These are phyloP conservation scores for Acmispon strigosus DNA, from an alignment of 306 rosid species.

Conservation along the genomic window DNA sequence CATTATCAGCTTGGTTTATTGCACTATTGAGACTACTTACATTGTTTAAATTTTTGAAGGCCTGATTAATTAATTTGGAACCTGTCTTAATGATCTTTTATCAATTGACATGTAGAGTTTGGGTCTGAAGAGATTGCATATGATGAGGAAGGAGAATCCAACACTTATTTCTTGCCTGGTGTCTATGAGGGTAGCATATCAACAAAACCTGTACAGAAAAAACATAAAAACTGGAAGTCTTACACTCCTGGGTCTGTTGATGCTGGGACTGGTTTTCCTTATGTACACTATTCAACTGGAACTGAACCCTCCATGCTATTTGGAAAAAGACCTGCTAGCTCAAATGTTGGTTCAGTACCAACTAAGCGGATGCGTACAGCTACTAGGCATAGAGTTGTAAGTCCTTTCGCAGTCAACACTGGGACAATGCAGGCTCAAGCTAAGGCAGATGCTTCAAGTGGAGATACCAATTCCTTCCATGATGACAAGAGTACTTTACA, in stretches of 20 bases:
- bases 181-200: constrained; percentile 52
- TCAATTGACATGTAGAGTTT: constrained; percentile 36
- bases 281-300: constrained; percentile 41
- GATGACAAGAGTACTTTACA: constrained; percentile 83
- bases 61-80: constrained; percentile 13
- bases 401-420: constrained; percentile 54
- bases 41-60: constrained; percentile 9
- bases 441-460: constrained; percentile 93
- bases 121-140: constrained; percentile 48
- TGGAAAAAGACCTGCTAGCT: constrained; percentile 72
- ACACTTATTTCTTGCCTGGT: constrained; percentile 46
- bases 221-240: constrained; percentile 37
- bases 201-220: constrained; percentile 46
- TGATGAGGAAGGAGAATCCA: constrained; percentile 72
- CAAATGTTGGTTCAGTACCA: constrained; percentile 63
- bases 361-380: constrained; percentile 85
- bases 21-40: constrained; percentile 7
- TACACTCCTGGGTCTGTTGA: constrained; percentile 46
- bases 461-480: constrained; percentile 89
- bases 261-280: constrained; percentile 49
- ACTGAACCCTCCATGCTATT: constrained; percentile 42
- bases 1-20: too few relatives aligned
- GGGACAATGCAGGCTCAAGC: constrained; percentile 50
- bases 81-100: not conserved
- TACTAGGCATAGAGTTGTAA: constrained; percentile 70